These are phyloP conservation scores for Populus ilicifolia DNA, from an alignment of 345 rosid species.

Conservation along the genomic window DNA sequence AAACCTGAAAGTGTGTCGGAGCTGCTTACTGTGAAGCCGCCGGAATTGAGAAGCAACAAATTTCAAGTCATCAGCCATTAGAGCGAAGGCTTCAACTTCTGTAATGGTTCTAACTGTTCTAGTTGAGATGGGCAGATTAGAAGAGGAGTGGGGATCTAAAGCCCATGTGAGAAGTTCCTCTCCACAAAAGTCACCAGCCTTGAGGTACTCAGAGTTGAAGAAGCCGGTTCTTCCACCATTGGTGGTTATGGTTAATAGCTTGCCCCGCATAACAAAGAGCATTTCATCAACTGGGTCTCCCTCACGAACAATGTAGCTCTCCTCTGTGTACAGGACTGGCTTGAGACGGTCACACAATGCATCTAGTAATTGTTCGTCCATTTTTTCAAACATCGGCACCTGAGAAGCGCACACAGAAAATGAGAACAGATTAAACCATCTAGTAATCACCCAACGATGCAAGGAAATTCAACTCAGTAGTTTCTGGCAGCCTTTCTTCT, in stretches of 20 bases:
- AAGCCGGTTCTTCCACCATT: slow-evolving; percentile 85
- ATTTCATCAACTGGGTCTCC: slow-evolving; percentile 92
- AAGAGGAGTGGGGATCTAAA: slow-evolving; percentile 71
- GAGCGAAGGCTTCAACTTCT: slow-evolving; percentile 91
- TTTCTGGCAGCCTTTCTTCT: background rate
- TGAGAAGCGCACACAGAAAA: slow-evolving; percentile 16
- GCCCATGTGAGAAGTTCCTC: slow-evolving; percentile 97
- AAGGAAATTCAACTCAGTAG: background rate
- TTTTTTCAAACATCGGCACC: slow-evolving; percentile 86
- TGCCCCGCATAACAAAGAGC: slow-evolving; percentile 94
- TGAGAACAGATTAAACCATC: background rate
- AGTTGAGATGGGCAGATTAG: slow-evolving; percentile 81
- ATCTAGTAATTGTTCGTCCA: slow-evolving; percentile 82
- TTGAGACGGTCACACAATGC: slow-evolving; percentile 83
- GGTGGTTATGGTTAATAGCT: slow-evolving; percentile 60
- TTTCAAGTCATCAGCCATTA: slow-evolving; percentile 77
- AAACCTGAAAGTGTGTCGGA: slow-evolving; percentile 75
- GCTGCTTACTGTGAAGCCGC: slow-evolving; percentile 82
- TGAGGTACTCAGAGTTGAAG: slow-evolving; percentile 65
- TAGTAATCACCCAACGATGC: background rate
- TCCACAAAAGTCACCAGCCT: slow-evolving; percentile 88
- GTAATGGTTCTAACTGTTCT: slow-evolving; percentile 64
- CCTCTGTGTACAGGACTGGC: slow-evolving; percentile 80
- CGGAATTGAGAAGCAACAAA: slow-evolving; percentile 82
- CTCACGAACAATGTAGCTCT: slow-evolving; percentile 76